A percentile compares a stretch with the other conserved stretches of the same genome.
Conservation (phyloP, 176 grass and related monocot genomes). For the Musa beccarii region DNA sequence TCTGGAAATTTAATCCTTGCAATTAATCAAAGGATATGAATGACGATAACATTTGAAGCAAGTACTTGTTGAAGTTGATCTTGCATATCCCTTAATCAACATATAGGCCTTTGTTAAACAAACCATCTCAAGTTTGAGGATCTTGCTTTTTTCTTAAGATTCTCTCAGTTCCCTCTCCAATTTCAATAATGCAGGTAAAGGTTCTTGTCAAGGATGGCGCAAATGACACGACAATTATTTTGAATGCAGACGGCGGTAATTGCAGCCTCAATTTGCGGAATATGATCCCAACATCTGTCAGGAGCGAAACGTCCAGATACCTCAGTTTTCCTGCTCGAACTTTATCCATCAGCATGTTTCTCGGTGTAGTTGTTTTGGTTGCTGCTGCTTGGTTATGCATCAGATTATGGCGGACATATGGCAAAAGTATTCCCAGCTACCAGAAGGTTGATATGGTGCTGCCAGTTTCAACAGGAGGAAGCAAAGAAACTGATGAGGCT, state of each 20-base stretch:
- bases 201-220: conserved; percentile 31
- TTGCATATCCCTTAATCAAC: background rate
- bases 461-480: conserved; percentile 53
- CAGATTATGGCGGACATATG: conserved; percentile 26
- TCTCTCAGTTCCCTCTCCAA: background rate
- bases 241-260: conserved; percentile 35
- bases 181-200: conserved; percentile 45
- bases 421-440: conserved; percentile 22
- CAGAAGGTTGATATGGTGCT: conserved; percentile 46
- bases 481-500: conserved; percentile 35
- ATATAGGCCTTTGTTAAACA: background rate
- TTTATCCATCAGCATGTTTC: conserved; percentile 30
- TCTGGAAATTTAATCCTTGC: no score
- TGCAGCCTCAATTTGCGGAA: conserved; percentile 45
- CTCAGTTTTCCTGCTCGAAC: conserved; percentile 23
- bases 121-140: no score
- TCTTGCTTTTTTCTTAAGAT: background rate
- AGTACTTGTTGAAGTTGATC: background rate
- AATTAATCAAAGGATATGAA: no score
- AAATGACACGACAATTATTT: conserved; percentile 40
- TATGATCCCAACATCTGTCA: background rate
- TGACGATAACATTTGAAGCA: no score
- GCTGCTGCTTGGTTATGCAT: conserved; percentile 35
- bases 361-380: conserved; percentile 36
- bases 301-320: conserved; percentile 10